phyloP scores from a whole-genome alignment of 345 rosid species.

The Corymbia maculata region DNA sequence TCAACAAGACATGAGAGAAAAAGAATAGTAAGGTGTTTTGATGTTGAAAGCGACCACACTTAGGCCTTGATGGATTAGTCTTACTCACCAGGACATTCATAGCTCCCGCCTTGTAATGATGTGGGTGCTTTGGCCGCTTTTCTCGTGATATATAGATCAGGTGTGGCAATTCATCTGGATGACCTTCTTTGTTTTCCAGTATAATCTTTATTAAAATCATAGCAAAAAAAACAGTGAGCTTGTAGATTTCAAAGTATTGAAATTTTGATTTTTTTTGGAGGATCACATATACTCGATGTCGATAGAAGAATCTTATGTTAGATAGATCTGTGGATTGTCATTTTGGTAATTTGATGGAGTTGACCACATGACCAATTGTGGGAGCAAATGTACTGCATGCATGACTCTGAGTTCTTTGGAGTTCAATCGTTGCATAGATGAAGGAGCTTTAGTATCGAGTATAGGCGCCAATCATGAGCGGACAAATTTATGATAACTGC shows the following conservation, averaged over 20 bases:
- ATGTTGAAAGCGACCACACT: neutral
- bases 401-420: neutral
- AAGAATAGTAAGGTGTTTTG: neutral
- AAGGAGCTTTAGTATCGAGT: neutral
- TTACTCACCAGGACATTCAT: slow-evolving; percentile 59
- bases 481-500: neutral
- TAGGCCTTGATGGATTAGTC: neutral
- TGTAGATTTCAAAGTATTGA: neutral
- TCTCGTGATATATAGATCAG: slow-evolving; percentile 59
- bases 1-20: neutral
- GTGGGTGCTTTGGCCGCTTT: slow-evolving; percentile 37
- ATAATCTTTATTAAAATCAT: slow-evolving; percentile 19
- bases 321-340: neutral
- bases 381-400: neutral
- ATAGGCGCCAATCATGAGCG: neutral
- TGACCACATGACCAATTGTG: neutral
- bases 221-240: neutral
- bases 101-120: slow-evolving; percentile 71
- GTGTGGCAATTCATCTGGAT: slow-evolving; percentile 32
- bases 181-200: slow-evolving; percentile 32
- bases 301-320: neutral
- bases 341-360: neutral
- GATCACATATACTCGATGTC: neutral
- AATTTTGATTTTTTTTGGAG: neutral
- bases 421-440: too few relatives aligned